Conservation (phyloP, 352 stramenopile species). For the Globisporangium spiculum region DNA sequence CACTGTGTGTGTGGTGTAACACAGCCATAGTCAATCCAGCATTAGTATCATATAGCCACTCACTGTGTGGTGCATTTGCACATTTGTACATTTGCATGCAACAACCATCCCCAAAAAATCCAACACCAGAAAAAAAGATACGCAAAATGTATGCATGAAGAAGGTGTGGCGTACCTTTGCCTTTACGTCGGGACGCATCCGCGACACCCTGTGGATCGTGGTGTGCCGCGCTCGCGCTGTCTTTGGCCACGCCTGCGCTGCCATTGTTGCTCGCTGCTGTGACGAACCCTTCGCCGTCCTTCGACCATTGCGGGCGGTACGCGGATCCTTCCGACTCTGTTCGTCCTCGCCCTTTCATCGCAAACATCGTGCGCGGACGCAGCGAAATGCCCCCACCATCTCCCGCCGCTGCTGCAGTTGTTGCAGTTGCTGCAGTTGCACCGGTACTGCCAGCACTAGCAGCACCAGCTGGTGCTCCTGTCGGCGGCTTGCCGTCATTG, state of each 20-base stretch:
- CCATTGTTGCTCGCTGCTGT: constrained; percentile 27
- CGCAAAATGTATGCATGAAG: background rate
- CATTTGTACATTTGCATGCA: background rate
- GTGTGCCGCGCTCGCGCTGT: constrained; percentile 24
- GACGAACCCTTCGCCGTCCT: constrained; percentile 83
- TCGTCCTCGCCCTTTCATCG: constrained; percentile 76
- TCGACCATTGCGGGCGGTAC: constrained; percentile 85
- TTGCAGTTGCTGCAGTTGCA: background rate
- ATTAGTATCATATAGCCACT: background rate
- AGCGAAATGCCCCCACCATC: constrained; percentile 53
- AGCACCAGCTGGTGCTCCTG: background rate
- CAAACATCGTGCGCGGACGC: constrained; percentile 86
- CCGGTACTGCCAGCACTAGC: background rate
- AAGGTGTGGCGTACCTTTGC: constrained; percentile 45
- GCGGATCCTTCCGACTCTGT: constrained; percentile 66
- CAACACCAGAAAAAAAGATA: constrained; percentile 6
- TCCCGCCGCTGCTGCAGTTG: constrained; percentile 8
- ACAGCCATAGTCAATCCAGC: background rate
- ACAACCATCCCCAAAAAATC: background rate
- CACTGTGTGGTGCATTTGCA: background rate
- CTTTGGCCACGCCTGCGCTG: constrained; percentile 12
- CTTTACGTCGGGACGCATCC: constrained; percentile 52
- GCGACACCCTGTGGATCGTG: constrained; percentile 20
- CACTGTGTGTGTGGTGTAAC: constrained; percentile 25
- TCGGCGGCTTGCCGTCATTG: constrained; percentile 12